These are phyloP conservation scores for Lagenaria siceraria DNA, from an alignment of 306 rosid genomes.

Conservation along the genomic window DNA sequence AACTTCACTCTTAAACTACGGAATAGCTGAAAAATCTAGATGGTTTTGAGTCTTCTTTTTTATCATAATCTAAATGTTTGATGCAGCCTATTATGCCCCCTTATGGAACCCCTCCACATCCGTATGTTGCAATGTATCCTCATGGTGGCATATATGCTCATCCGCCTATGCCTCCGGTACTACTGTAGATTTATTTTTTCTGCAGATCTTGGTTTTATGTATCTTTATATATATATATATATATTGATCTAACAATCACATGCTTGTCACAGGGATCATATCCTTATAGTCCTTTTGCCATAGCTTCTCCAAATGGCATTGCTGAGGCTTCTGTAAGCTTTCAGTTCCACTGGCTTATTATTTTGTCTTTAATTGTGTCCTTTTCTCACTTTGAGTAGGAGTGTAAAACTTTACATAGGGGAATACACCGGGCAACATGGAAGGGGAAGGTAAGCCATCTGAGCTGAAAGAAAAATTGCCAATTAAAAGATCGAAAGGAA, in stretches of 20 bases:
- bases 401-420: conserved; percentile 45
- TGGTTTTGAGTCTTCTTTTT: background rate
- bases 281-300: conserved; percentile 89
- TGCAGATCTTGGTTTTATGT: conserved; percentile 12
- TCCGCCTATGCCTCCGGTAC: conserved; percentile 96
- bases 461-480: conserved; percentile 90
- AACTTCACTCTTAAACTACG: background rate
- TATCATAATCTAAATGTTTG: background rate
- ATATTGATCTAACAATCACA: conserved; percentile 9
- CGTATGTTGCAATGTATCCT: conserved; percentile 98
- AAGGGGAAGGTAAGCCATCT: conserved; percentile 70
- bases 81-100: conserved; percentile 98
- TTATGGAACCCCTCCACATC: conserved; percentile 94
- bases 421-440: conserved; percentile 67
- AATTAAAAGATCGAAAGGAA: conserved; percentile 95
- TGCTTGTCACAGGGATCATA: conserved; percentile 68
- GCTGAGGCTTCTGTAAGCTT: conserved; percentile 84
- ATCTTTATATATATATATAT: too few relatives aligned
- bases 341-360: conserved; percentile 3
- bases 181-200: conserved; percentile 17
- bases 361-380: conserved; percentile 2
- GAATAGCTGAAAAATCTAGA: background rate
- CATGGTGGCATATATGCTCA: conserved; percentile 98
- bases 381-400: conserved; percentile 8
- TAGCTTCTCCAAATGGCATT: conserved; percentile 88